Evolutionary conservation across 2,329 filamentous ascomycete species (phyloP), one percentile per base, ranked within the genome.

Genomic region (Teratosphaeria gauchensis): DNA sequence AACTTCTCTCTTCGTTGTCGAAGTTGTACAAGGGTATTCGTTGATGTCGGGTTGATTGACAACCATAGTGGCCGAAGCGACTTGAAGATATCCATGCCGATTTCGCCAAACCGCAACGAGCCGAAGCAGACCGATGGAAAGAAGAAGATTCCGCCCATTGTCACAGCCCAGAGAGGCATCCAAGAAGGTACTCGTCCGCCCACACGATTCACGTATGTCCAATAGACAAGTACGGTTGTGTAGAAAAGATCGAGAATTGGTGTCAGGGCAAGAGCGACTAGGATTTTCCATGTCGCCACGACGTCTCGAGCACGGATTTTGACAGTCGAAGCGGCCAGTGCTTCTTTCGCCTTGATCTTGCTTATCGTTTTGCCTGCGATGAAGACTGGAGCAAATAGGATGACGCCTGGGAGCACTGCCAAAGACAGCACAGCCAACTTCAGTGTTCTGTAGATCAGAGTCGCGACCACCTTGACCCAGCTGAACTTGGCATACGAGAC

Each of bases 51-150:
- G 67, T 88, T 88, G 68, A 97, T 81, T 64, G 89, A 94, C 35
- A 96, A 80, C 53, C 95, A 79, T 9, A 99, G 82, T 5, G 94
- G 94, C 9, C 90, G 84, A 16, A 99, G 82, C 0, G 92, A 97
- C 75, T 97, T 99, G 77, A 94, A 79, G 58, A 99, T 96, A 71
- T 99, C 94, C 91, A 99, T 96, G 56, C 92, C 94, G n/a, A 95
- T 87, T 76, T 99, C 94, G 53, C 94, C 94, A 65, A 97, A 95
- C 11, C 94, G 87, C 56, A 99, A 84, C 6, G 94, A 90, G 4
- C 91, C 92, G 73, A 95, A 96, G 0, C 92, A 96, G 66, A 96
- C 88, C 28, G 85, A 82, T 5, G 92, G 88, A 78, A 96, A 96
- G 64, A 95, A 77, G 54, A 90, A 80, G 77, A 89, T 86, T 55